Percentiles rank a stretch among this genome's conserved stretches.
These are phyloP conservation scores for Sideroxylon spinosum DNA, from an alignment of 179 eudicot species.

Conservation along the genomic window DNA sequence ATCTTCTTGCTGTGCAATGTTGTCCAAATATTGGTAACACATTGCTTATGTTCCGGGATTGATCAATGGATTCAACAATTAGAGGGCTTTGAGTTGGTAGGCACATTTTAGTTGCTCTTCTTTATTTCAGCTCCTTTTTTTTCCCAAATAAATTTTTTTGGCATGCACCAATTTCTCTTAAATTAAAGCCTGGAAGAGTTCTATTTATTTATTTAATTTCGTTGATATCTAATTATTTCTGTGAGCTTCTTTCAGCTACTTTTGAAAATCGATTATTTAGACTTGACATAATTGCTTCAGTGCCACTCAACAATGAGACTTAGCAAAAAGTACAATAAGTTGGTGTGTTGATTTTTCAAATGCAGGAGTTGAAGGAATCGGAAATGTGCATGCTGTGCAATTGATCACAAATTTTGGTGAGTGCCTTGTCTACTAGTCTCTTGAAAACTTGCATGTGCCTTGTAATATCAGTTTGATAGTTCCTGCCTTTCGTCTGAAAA, in stretches of 20 bases:
- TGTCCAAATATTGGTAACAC: background rate
- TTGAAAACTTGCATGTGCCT: background rate
- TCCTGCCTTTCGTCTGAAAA: background rate
- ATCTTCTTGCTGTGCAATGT: background rate
- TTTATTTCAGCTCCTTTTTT: background rate
- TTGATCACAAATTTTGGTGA: conserved; percentile 81
- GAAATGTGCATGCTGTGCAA: conserved; percentile 74
- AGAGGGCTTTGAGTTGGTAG: background rate
- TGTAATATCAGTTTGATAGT: background rate
- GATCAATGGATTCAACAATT: background rate
- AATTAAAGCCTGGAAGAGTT: background rate
- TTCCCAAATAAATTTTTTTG: background rate
- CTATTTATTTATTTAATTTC: background rate
- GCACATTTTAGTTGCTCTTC: conserved; percentile 1
- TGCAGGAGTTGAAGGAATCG: conserved; percentile 91
- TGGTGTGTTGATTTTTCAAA: conserved; percentile 8
- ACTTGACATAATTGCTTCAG: background rate
- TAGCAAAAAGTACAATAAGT: background rate
- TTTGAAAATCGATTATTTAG: background rate
- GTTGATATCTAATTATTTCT: background rate
- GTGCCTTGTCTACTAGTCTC: background rate
- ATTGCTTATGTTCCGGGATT: background rate
- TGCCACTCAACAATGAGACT: background rate
- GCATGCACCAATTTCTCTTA: background rate
- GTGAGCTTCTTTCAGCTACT: background rate